Evolutionary conservation across 2,329 filamentous ascomycete species (phyloP).

Genomic region (Aspergillus felis): DNA sequence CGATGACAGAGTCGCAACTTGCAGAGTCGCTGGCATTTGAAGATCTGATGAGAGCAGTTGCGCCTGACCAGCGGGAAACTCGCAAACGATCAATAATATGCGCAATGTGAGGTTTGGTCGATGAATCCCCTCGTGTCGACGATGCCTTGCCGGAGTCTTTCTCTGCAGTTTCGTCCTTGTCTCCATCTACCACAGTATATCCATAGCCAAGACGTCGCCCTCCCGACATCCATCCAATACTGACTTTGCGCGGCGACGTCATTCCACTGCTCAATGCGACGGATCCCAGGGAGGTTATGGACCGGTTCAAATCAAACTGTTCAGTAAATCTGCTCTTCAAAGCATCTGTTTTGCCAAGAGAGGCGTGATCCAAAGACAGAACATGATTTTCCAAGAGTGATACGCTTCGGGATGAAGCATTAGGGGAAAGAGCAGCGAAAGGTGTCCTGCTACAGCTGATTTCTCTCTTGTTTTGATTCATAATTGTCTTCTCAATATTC

Average conservation of each 20-base stretch:
- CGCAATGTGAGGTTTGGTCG: conserved; percentile 6
- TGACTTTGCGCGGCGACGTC: conserved; percentile 30
- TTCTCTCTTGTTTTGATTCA: not conserved
- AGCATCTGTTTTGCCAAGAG: conserved; percentile 1
- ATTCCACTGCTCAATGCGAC: conserved; percentile 1
- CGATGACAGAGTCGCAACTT: conserved; percentile 7
- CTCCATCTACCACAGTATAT: conserved; percentile 30
- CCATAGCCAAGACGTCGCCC: conserved; percentile 39
- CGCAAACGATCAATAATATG: conserved; percentile 10
- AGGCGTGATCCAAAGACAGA: not conserved
- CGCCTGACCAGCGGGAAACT: conserved; percentile 11
- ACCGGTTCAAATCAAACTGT: conserved; percentile 21
- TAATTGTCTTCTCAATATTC: not conserved
- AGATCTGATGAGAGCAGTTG: conserved; percentile 5
- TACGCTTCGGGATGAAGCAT: not conserved
- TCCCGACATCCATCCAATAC: conserved; percentile 41
- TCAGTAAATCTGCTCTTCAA: conserved; percentile 33
- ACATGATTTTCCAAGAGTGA: not conserved
- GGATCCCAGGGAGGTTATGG: conserved; percentile 1
- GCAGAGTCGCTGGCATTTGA: conserved; percentile 9
- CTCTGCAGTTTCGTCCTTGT: conserved; percentile 4
- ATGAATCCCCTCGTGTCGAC: conserved; percentile 5
- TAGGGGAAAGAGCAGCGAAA: not conserved
- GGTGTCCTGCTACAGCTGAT: not conserved
- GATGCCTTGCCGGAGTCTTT: not conserved